Base-by-base conservation (phyloP, 2,329 filamentous ascomycete species). In the Colletotrichum tamarilloi region DNA sequence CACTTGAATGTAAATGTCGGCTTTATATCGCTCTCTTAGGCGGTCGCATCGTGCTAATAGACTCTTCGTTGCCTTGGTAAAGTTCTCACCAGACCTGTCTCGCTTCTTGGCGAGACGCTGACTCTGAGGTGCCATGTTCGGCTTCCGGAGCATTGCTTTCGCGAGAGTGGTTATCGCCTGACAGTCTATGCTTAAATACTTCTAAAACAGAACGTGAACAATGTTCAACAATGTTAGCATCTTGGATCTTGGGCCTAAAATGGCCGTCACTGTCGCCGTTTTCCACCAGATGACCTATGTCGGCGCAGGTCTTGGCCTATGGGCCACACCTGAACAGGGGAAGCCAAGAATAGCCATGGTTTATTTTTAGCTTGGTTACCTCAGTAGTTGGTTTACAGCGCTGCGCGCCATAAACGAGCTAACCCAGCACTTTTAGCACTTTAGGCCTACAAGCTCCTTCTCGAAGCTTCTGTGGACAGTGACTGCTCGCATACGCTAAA, bases 1-100 rank as follows among this genome's bases (percentile, higher is more conserved):
- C 5, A 65, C 52, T 65, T 65, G 12, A 46, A 65, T 66, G 32
- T 66, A 66, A 42, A 66, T 14, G 32, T 66, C 62, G 24, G 14
- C 16, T 24, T 24, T 24, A 16, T 57, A 57, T 57, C 24, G 14
- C 32, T 66, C 3, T 4, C 32, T 16, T 26, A 66, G n/a, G 6
- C 42, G 22, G 24, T 66, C 14, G 42, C 32, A 66, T 49, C 24
- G 32, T n/a, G 16, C 16, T 57, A 66, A 57, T 38, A 57, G 26
- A 28, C 42, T 66, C 49, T 56, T 64, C 11, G 49, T 56, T 64
- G 19, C 49, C 28, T 42, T 56, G 12, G 32, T 53, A 64, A 64
- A 64, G 24, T 64, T 64, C 19, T 64, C 22, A 35, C 35, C 55
- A 24, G 30, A 24, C 49, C 28, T 64, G 19, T 64, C 22, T 38